Evolutionary conservation across 495 filamentous ascomycete genomes (phyloP).

Genomic region (Penicillium salamii): DNA sequence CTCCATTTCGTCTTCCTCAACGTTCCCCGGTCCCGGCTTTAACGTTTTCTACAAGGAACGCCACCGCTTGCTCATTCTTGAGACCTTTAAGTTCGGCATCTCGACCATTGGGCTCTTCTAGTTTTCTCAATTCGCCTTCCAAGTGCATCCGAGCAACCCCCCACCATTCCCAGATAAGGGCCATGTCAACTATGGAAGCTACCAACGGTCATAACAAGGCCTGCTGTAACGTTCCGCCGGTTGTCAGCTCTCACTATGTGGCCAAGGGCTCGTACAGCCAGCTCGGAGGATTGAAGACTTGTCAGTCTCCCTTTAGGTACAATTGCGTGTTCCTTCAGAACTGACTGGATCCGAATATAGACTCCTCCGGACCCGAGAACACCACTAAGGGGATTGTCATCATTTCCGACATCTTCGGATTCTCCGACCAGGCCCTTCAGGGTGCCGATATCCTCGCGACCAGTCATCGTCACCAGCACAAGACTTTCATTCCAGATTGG

Average conservation of each 20-base stretch:
- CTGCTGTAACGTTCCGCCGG: constrained; percentile 31
- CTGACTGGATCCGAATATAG: not conserved
- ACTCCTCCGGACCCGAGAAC: constrained; percentile 21
- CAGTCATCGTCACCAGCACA: constrained; percentile 28
- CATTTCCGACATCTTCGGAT: constrained; percentile 42
- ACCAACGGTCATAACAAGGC: constrained; percentile 1
- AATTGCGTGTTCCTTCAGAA: not conserved
- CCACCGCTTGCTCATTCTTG: not conserved
- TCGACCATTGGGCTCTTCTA: not conserved
- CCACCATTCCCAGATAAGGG: not conserved
- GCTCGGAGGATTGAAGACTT: constrained; percentile 43
- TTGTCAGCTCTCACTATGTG: constrained; percentile 38
- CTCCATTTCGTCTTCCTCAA: not conserved
- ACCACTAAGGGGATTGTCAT: constrained; percentile 32
- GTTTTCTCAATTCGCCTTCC: not conserved
- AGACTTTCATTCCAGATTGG: constrained; percentile 41
- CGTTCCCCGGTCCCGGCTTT: not conserved
- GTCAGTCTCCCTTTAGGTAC: too few species aligned
- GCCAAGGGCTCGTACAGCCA: constrained; percentile 45
- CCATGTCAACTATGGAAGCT: constrained; percentile 1
- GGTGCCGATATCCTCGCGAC: constrained; percentile 44
- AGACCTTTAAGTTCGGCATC: not conserved
- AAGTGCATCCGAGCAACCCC: not conserved
- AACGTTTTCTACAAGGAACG: not conserved
- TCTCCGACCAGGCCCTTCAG: constrained; percentile 35